Evolutionary conservation across 2,329 filamentous ascomycete genomes (phyloP).

Genomic region (Diplodia intermedia): DNA sequence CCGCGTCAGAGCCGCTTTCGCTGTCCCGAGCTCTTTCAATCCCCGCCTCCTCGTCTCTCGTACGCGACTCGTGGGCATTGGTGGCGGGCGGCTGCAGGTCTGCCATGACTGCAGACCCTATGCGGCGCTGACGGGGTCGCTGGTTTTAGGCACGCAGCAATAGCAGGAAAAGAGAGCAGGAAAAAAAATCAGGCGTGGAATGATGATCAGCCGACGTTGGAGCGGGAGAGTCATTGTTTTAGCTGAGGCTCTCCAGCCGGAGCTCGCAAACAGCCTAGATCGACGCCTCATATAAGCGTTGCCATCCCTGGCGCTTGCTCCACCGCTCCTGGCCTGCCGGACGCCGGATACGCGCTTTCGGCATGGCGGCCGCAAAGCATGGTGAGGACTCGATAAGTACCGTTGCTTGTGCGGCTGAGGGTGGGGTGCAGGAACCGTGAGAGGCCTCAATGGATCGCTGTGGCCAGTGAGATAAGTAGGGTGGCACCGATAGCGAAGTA

Average conservation of each 20-base stretch:
- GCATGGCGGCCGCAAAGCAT: not conserved
- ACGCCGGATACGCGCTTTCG: not conserved
- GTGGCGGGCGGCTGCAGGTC: not conserved
- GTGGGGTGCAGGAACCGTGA: not conserved
- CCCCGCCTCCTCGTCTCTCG: slow-evolving; percentile 1
- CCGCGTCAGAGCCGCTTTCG: slow-evolving; percentile 13
- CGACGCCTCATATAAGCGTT: slow-evolving; percentile 11
- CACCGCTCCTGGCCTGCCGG: not conserved
- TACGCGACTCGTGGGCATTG: not conserved
- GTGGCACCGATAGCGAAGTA: not conserved
- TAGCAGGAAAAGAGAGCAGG: not conserved
- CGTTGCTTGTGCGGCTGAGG: not conserved
- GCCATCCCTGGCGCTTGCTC: slow-evolving; percentile 17
- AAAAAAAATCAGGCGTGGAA: slow-evolving; percentile 21
- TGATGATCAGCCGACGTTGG: slow-evolving; percentile 26
- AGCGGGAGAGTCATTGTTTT: slow-evolving; percentile 25
- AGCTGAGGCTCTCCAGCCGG: not conserved
- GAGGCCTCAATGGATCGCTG: not conserved
- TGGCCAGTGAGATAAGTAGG: not conserved
- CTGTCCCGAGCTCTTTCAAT: slow-evolving; percentile 20
- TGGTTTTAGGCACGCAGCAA: not conserved
- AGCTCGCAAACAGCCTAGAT: slow-evolving; percentile 11
- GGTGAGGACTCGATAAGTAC: not conserved
- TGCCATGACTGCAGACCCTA: slow-evolving; percentile 13
- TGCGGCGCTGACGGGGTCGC: not conserved